Percentiles rank a stretch among this genome's conserved stretches.
phyloP scores from a whole-genome alignment of 1,284 basidiomycete genomes.

The Apiotrichum laibachii region DNA sequence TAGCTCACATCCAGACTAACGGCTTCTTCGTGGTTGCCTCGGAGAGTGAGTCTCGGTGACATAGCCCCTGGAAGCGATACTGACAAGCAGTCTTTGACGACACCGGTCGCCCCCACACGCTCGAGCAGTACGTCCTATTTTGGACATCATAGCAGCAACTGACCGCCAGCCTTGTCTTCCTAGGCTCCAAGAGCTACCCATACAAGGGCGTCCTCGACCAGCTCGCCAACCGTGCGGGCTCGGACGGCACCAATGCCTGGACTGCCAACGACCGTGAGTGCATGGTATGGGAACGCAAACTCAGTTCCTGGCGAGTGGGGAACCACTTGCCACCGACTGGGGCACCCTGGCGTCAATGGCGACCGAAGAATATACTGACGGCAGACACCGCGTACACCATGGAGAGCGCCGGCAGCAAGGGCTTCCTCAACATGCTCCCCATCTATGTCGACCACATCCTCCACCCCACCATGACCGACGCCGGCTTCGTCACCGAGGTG shows the following conservation, averaged over 20 bases:
- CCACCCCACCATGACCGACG: slow-evolving; percentile 89
- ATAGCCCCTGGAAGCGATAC: not conserved
- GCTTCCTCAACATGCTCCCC: slow-evolving; percentile 90
- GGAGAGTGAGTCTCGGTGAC: slow-evolving; percentile 64
- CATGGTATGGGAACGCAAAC: not conserved
- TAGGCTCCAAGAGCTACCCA: slow-evolving; percentile 91
- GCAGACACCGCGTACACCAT: slow-evolving; percentile 91
- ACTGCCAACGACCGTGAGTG: slow-evolving; percentile 55
- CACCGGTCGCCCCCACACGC: slow-evolving; percentile 86
- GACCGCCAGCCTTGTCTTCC: slow-evolving; percentile 71
- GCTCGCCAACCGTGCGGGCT: slow-evolving; percentile 94
- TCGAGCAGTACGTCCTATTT: slow-evolving; percentile 64
- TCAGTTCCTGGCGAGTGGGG: too few relatives aligned
- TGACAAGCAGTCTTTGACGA: slow-evolving; percentile 73
- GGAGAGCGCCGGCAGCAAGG: slow-evolving; percentile 93
- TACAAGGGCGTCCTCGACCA: slow-evolving; percentile 97
- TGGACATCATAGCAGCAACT: not conserved
- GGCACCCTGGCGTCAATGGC: too few relatives aligned
- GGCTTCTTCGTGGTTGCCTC: slow-evolving; percentile 90
- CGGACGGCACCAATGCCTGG: slow-evolving; percentile 77
- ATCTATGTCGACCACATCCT: slow-evolving; percentile 97
- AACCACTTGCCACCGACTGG: too few relatives aligned
- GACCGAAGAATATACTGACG: slow-evolving; percentile 9
- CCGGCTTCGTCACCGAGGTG: slow-evolving; percentile 90
- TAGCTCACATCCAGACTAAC: slow-evolving; percentile 63